Evolutionary conservation across 2,329 filamentous ascomycete genomes (phyloP).

Genomic region (Oidium heveae): DNA sequence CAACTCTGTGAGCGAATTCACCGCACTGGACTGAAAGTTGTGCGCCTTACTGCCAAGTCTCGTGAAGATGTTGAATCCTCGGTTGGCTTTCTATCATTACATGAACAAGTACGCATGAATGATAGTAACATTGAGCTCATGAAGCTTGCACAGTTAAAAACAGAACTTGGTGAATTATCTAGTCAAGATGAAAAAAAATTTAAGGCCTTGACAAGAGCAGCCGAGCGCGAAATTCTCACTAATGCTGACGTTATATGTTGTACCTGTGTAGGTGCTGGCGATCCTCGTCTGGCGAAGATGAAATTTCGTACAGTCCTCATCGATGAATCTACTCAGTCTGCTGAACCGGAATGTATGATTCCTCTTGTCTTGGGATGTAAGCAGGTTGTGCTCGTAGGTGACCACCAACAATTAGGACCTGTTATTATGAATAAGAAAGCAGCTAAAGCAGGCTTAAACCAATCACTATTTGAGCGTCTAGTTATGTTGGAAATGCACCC

Average conservation of each 20-base stretch:
- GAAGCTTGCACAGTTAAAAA: slow-evolving; percentile 83
- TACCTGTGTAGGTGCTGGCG: slow-evolving; percentile 90
- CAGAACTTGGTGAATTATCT: slow-evolving; percentile 69
- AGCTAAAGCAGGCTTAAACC: slow-evolving; percentile 87
- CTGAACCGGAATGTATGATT: slow-evolving; percentile 97
- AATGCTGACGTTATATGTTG: slow-evolving; percentile 98
- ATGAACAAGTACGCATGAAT: slow-evolving; percentile 93
- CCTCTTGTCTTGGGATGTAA: slow-evolving; percentile 92
- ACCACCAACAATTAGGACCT: slow-evolving; percentile 91
- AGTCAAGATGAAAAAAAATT: slow-evolving; percentile 97
- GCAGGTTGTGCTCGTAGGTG: slow-evolving; percentile 93
- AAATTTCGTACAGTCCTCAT: slow-evolving; percentile 97
- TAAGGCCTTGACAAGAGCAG: slow-evolving; percentile 80
- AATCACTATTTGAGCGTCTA: slow-evolving; percentile 92
- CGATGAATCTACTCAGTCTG: slow-evolving; percentile 93
- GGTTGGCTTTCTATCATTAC: slow-evolving; percentile 80
- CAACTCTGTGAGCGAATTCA: slow-evolving; percentile 96
- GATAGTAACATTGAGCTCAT: slow-evolving; percentile 84
- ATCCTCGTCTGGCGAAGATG: slow-evolving; percentile 85
- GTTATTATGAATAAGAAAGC: slow-evolving; percentile 99
- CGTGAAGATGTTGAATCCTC: slow-evolving; percentile 97
- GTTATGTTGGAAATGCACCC: slow-evolving; percentile 77
- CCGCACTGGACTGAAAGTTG: slow-evolving; percentile 80
- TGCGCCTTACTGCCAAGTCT: slow-evolving; percentile 94
- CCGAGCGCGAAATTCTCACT: slow-evolving; percentile 80